A percentile compares a stretch with the other conserved stretches of the same genome.
Evolutionary conservation across 805 yeast genomes (phyloP).

Genomic region (Candida gorgasii): DNA sequence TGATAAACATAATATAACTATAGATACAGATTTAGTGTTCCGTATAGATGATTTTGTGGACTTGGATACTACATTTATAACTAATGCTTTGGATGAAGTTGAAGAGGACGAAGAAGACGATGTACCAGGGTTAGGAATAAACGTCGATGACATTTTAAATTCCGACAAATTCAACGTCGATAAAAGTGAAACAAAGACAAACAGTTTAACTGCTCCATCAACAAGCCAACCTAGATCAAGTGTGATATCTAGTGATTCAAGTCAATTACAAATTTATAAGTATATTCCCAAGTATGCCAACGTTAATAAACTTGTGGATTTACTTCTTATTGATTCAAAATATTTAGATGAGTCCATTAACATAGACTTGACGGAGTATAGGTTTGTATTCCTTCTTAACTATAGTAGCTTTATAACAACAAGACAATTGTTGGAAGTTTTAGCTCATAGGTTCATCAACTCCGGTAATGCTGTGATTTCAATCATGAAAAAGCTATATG

Average conservation of each 20-base stretch:
- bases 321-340: constrained; percentile 70
- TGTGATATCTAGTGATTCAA: constrained; percentile 19
- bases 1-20: constrained; percentile 24
- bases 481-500: constrained; percentile 36
- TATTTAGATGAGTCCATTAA: constrained; percentile 46
- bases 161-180: constrained; percentile 36
- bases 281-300: constrained; percentile 54
- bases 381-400: constrained; percentile 43
- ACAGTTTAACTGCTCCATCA: neutral
- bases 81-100: constrained; percentile 24
- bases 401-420: constrained; percentile 43
- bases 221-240: constrained; percentile 9
- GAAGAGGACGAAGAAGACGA: constrained; percentile 37
- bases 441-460: constrained; percentile 42
- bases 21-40: constrained; percentile 35
- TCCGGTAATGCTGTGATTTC: constrained; percentile 47
- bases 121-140: constrained; percentile 42
- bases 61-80: constrained; percentile 19
- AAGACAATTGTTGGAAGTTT: constrained; percentile 37
- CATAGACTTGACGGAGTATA: constrained; percentile 40
- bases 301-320: constrained; percentile 74
- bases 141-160: constrained; percentile 43
- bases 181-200: neutral
- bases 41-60: constrained; percentile 39
- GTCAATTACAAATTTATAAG: constrained; percentile 16